These are phyloP conservation scores for Starmerella riodocensis DNA, from an alignment of 805 yeast genomes.

Conservation along the genomic window DNA sequence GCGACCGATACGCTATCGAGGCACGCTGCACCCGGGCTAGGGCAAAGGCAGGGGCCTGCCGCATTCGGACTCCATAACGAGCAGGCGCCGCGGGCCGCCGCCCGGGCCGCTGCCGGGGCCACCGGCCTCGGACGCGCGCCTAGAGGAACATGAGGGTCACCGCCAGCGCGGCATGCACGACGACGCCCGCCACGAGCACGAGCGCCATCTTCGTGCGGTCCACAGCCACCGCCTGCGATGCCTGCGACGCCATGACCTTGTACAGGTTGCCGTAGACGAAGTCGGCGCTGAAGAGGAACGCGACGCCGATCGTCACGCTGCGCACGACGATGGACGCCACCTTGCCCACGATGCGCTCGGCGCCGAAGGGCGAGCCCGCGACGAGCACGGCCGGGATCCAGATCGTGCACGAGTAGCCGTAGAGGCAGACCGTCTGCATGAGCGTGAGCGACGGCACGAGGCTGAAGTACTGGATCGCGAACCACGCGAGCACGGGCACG, in stretches of 20 bases:
- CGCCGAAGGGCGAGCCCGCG: slow-evolving; percentile 44
- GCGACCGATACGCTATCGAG: no score
- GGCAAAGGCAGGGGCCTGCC: no score
- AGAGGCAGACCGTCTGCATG: slow-evolving; percentile 54
- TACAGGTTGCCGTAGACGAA: slow-evolving; percentile 25
- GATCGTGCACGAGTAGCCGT: slow-evolving; percentile 69
- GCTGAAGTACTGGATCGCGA: slow-evolving; percentile 42
- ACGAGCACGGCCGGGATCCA: slow-evolving; percentile 76
- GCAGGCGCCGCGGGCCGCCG: no score
- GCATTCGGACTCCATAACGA: slow-evolving; percentile 26
- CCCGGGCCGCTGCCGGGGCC: no score
- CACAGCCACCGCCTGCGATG: slow-evolving; percentile 15
- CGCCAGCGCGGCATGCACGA: slow-evolving; percentile 31
- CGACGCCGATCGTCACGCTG: slow-evolving; percentile 49
- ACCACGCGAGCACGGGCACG: slow-evolving; percentile 46
- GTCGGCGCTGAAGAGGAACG: slow-evolving; percentile 37
- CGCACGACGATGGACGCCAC: slow-evolving; percentile 36
- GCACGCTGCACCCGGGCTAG: no score
- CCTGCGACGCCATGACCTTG: slow-evolving; percentile 25
- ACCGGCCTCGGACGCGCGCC: no score
- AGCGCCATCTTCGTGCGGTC: slow-evolving; percentile 15
- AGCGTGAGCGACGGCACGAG: slow-evolving; percentile 34
- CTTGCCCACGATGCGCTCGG: slow-evolving; percentile 34
- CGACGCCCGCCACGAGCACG: slow-evolving; percentile 15
- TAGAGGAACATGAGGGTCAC: slow-evolving; percentile 8